A percentile compares a stretch with the other conserved stretches of the same genome.
Conservation (phyloP, 176 grass and related monocot species). For the Guadua angustifolia region DNA sequence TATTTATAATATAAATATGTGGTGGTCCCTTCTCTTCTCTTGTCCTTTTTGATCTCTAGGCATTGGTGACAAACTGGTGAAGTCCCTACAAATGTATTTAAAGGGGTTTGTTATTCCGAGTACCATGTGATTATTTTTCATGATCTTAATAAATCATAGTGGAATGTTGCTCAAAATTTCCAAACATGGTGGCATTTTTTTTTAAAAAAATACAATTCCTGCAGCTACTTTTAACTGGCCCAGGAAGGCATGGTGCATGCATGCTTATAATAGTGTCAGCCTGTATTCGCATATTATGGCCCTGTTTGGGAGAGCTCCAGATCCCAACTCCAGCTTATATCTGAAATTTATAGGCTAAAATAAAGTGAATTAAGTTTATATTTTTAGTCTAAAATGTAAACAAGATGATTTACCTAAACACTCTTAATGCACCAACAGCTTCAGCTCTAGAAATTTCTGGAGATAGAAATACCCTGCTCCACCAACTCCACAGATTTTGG, state of each 20-base stretch:
- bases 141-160: not conserved
- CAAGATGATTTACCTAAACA: no score
- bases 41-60: not conserved
- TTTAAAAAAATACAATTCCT: not conserved
- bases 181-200: not conserved
- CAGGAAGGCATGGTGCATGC: not conserved
- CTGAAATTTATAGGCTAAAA: no score
- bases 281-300: not conserved
- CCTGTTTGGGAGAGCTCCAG: no score
- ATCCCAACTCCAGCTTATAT: no score
- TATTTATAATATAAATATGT: conserved; percentile 13
- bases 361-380: no score
- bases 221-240: not conserved
- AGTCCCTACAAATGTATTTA: not conserved
- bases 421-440: no score
- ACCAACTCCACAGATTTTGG: no score
- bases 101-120: not conserved
- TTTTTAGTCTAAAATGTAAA: no score
- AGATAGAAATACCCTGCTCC: no score
- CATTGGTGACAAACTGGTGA: not conserved
- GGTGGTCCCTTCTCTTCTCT: not conserved
- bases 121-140: conserved; percentile 3
- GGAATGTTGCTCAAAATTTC: not conserved
- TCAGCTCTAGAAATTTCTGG: no score
- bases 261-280: not conserved